Percentiles rank a stretch among this genome's conserved stretches.
Evolutionary conservation across 1,139 yeast genomes (phyloP).

Genomic region (Protomyces inouyei): DNA sequence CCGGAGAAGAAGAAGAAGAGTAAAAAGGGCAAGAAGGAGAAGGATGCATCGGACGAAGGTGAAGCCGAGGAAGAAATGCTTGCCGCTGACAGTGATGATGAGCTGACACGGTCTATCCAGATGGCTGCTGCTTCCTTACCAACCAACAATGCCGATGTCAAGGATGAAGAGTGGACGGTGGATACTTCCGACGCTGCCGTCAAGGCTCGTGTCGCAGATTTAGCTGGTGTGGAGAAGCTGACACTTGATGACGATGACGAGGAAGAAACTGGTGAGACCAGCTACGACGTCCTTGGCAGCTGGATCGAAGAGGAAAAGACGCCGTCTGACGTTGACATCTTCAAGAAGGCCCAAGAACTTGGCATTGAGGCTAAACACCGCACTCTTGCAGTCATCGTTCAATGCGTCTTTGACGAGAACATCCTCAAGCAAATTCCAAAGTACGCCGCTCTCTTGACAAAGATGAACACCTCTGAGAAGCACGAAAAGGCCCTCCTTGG

Average conservation of each 20-base stretch:
- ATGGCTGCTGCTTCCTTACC: constrained; percentile 75
- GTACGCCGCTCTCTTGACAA: constrained; percentile 46
- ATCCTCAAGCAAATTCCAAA: constrained; percentile 66
- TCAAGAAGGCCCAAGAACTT: constrained; percentile 78
- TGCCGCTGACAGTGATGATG: constrained; percentile 52
- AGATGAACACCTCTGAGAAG: constrained; percentile 56
- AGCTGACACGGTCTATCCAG: constrained; percentile 70
- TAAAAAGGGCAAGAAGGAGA: constrained; percentile 46
- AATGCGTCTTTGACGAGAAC: constrained; percentile 75
- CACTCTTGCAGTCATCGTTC: constrained; percentile 87
- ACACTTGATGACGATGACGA: constrained; percentile 45
- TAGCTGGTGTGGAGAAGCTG: constrained; percentile 49
- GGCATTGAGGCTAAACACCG: constrained; percentile 68
- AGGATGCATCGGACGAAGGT: constrained; percentile 38
- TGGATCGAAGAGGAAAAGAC: constrained; percentile 68
- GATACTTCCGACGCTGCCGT: constrained; percentile 97
- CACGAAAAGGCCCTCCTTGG: constrained; percentile 89
- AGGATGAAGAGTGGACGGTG: constrained; percentile 96
- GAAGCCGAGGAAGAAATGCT: constrained; percentile 39
- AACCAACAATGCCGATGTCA: constrained; percentile 52
- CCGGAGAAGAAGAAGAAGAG: constrained; percentile 52
- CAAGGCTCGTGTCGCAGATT: constrained; percentile 81
- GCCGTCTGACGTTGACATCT: constrained; percentile 84
- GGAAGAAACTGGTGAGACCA: constrained; percentile 42
- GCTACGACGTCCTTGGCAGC: constrained; percentile 75